Conservation (phyloP, 768 basidiomycete species). For the Russula ochroleuca region DNA sequence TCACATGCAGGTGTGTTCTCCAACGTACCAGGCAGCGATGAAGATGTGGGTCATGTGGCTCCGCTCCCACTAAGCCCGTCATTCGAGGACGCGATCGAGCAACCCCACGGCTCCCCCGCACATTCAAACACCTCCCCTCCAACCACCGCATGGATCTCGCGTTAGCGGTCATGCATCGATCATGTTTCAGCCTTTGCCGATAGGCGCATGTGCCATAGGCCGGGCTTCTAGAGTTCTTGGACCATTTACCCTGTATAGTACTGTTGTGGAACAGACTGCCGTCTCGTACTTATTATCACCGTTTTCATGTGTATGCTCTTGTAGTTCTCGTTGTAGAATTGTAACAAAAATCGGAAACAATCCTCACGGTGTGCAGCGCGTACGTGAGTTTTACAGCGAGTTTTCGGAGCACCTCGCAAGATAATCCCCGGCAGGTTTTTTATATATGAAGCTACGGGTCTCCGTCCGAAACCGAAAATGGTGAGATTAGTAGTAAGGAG, state of each 20-base stretch:
- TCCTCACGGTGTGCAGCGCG: neutral
- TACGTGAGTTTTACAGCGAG: too few species aligned
- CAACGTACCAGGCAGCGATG: constrained; percentile 38
- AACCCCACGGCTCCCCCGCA: constrained; percentile 22
- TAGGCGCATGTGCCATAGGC: too few species aligned
- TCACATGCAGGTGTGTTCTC: constrained; percentile 63
- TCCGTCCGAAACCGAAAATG: neutral
- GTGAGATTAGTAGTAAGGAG: neutral
- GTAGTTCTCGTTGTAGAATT: neutral
- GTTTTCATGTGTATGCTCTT: neutral
- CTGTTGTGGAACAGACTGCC: neutral
- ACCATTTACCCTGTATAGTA: constrained; percentile 3
- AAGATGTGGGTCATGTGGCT: constrained; percentile 33
- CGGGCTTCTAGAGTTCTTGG: neutral
- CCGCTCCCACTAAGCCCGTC: constrained; percentile 41
- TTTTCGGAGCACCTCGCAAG: neutral
- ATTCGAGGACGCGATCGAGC: constrained; percentile 33
- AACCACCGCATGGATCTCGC: constrained; percentile 18
- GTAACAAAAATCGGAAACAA: neutral
- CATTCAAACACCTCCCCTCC: constrained; percentile 27
- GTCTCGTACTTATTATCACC: neutral
- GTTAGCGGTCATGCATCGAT: neutral
- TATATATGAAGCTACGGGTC: neutral
- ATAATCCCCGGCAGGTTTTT: neutral
- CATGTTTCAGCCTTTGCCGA: neutral